A percentile compares a stretch with the other conserved stretches of the same genome.
Evolutionary conservation across 2,329 filamentous ascomycete species (phyloP).

Genomic region (Alternaria conjuncta): DNA sequence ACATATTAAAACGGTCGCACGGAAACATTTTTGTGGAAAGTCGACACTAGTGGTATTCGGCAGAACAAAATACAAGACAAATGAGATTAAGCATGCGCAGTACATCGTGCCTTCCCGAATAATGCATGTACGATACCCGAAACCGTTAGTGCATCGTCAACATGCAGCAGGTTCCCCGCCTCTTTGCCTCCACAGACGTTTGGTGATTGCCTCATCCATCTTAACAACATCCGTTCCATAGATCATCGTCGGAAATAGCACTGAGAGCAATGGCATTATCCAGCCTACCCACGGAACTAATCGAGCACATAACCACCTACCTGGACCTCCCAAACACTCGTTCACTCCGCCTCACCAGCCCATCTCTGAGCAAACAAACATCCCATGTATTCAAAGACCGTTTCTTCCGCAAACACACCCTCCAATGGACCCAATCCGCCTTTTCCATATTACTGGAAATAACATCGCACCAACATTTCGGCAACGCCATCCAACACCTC

Average conservation of each 20-base stretch:
- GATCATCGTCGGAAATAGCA: background rate
- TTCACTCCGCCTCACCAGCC: slow-evolving; percentile 27
- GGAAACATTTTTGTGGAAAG: background rate
- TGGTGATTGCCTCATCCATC: background rate
- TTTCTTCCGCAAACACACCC: slow-evolving; percentile 27
- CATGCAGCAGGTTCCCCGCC: slow-evolving; percentile 6
- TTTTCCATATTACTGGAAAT: slow-evolving; percentile 23
- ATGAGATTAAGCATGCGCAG: background rate
- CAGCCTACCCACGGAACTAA: slow-evolving; percentile 30
- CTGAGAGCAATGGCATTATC: slow-evolving; percentile 14
- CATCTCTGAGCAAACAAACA: slow-evolving; percentile 21
- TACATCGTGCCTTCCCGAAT: background rate
- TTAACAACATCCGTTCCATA: background rate
- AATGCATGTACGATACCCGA: slow-evolving; percentile 2
- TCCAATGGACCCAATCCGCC: slow-evolving; percentile 25
- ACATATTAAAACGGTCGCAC: background rate
- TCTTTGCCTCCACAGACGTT: background rate
- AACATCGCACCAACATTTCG: slow-evolving; percentile 22
- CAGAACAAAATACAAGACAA: background rate
- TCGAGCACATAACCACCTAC: slow-evolving; percentile 27
- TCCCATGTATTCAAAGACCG: slow-evolving; percentile 27
- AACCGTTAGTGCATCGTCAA: slow-evolving; percentile 4
- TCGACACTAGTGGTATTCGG: background rate
- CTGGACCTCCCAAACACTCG: slow-evolving; percentile 24
- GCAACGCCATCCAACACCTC: slow-evolving; percentile 22